Base-by-base conservation (phyloP, 331 rosid genomes). In the Malus hybrid region DNA sequence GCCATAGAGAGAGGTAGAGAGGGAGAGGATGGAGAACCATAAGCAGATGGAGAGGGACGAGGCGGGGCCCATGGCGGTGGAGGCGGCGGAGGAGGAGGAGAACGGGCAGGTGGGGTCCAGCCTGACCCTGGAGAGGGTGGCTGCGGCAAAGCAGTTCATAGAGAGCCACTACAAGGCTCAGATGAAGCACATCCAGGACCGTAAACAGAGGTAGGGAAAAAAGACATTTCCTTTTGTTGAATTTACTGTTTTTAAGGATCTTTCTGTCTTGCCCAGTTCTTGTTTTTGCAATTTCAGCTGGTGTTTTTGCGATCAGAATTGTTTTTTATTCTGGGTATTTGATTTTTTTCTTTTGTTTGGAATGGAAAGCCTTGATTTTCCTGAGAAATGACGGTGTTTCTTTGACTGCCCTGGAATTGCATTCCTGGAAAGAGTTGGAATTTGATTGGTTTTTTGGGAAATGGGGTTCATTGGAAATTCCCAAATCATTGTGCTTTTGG, bases 41-140 rank as follows among this genome's bases (percentile, higher is more conserved):
- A 70, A 27, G 50, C 80, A 64, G 74, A 70, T 50, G 67, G 78
- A 60, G 60, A 68, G 29, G 76, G 42, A 11, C 36, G 79, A 70
- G 65, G 83, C 70, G 76, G 80, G 78, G 10, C 62, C 83, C 80
- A 57, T 76, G 80, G 83, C n/a, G 13, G 88, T 34, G 19, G 88
- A 73, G 18, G 84, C 59, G 12, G 85, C 46, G 29, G 89, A 77
- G 42, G 90, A 82, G 32, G 88, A 79, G 48, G 92, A 82, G 18
- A 57, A 16, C 44, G 85, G 78, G 18, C 65, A 31, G 32, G 86
- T 70, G 61, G 96, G 84, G 54, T 93, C 98, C 56, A 90, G 88
- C 85, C 75, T 93, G 79, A 93, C 98, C 34, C 32, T 91, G 86
- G 98, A 93, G 85, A 87, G 88, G 82, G 98, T 91, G 14, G 97